Evolutionary conservation across 176 grass and related monocot species (phyloP).

Genomic region (Alloteropsis semialata): DNA sequence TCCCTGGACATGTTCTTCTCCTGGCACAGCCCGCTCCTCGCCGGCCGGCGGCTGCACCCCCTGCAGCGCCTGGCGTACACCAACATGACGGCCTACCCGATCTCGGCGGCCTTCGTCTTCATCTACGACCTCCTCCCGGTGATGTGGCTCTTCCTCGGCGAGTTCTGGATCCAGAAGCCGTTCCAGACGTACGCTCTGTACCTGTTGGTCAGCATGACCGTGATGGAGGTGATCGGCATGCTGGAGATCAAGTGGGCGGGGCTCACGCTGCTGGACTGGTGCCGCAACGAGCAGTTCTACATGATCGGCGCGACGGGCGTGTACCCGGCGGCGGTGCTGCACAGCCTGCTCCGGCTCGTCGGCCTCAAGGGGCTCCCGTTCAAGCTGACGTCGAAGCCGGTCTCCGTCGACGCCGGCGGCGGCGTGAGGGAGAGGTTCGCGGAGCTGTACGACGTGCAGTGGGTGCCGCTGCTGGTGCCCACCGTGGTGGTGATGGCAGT

Average conservation of each 20-base stretch:
- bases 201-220: neutral
- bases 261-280: constrained; percentile 20
- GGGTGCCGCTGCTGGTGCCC: constrained; percentile 30
- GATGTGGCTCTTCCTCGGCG: constrained; percentile 15
- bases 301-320: constrained; percentile 19
- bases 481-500: constrained; percentile 35
- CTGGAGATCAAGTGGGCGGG: constrained; percentile 6
- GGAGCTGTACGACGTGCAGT: constrained; percentile 33
- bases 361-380: constrained; percentile 6
- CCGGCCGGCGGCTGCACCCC: neutral
- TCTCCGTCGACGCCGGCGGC: neutral
- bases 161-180: constrained; percentile 7
- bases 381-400: constrained; percentile 40
- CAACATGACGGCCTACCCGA: constrained; percentile 21
- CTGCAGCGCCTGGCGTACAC: constrained; percentile 13
- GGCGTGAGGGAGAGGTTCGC: constrained; percentile 30
- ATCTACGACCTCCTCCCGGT: neutral
- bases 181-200: constrained; percentile 8
- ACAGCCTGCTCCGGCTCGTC: constrained; percentile 28
- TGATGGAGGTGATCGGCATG: constrained; percentile 30
- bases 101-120: constrained; percentile 11
- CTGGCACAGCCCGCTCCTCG: neutral
- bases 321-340: constrained; percentile 23
- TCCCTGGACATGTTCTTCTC: constrained; percentile 42
- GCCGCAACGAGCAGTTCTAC: constrained; percentile 31